These are phyloP conservation scores for Brasilioporus rufonigricans DNA, from an alignment of 768 basidiomycete genomes.

Conservation along the genomic window DNA sequence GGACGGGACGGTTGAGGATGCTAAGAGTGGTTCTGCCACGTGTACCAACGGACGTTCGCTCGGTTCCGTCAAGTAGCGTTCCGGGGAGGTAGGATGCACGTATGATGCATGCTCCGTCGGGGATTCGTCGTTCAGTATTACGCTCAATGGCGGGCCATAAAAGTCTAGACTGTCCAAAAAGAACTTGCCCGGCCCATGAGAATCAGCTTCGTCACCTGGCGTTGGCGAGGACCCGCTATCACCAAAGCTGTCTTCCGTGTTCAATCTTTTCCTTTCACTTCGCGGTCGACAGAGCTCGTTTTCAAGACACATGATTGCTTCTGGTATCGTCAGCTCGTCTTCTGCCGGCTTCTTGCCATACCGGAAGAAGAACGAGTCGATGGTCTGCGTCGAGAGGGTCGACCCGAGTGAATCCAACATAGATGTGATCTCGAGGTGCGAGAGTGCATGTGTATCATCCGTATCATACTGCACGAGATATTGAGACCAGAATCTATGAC, in stretches of 20 bases:
- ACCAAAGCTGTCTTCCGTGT: slow-evolving; percentile 41
- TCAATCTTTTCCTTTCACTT: slow-evolving; percentile 66
- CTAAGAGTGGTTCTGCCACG: slow-evolving; percentile 29
- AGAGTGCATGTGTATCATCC: slow-evolving; percentile 73
- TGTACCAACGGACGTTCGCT: slow-evolving; percentile 43
- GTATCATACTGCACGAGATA: slow-evolving; percentile 89
- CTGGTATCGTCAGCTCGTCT: slow-evolving; percentile 75
- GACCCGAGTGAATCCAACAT: slow-evolving; percentile 98
- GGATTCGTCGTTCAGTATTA: slow-evolving; percentile 29
- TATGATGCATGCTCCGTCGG: slow-evolving; percentile 21
- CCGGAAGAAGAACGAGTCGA: slow-evolving; percentile 78
- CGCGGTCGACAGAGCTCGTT: slow-evolving; percentile 71
- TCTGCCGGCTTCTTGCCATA: slow-evolving; percentile 58
- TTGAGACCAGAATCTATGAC: slow-evolving; percentile 87
- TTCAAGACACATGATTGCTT: slow-evolving; percentile 85
- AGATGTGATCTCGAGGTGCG: slow-evolving; percentile 83
- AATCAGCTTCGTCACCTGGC: slow-evolving; percentile 40
- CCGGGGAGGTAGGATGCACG: slow-evolving; percentile 11
- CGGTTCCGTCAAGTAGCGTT: slow-evolving; percentile 42
- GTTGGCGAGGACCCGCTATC: slow-evolving; percentile 54
- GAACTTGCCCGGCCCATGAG: slow-evolving; percentile 35
- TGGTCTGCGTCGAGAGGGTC: slow-evolving; percentile 76
- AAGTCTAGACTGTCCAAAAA: slow-evolving; percentile 60
- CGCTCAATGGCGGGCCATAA: slow-evolving; percentile 46
- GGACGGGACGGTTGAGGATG: slow-evolving; percentile 8